These are phyloP conservation scores for Penicillium paneum DNA, from an alignment of 2,329 filamentous ascomycete species.

Conservation along the genomic window DNA sequence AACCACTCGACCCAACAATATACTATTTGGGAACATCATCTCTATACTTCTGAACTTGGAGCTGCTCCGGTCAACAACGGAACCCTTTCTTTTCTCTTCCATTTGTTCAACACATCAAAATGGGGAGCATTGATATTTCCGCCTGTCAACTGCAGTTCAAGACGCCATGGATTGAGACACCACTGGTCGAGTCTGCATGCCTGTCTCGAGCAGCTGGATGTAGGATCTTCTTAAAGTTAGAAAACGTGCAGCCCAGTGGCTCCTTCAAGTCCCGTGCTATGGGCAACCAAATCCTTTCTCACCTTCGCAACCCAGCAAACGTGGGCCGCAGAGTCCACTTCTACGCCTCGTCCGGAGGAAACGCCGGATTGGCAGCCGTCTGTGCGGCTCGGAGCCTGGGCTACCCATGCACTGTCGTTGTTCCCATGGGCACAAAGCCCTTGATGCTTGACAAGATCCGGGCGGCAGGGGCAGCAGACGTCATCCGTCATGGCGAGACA, in stretches of 20 bases:
- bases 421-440: conserved; percentile 63
- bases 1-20: conserved; percentile 7
- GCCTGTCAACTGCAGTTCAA: conserved; percentile 27
- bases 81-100: background rate
- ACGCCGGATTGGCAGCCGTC: conserved; percentile 79
- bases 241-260: conserved; percentile 77
- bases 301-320: conserved; percentile 43
- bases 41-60: conserved; percentile 10
- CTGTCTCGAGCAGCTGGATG: conserved; percentile 70
- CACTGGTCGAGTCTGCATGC: conserved; percentile 63
- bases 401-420: conserved; percentile 69
- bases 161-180: conserved; percentile 67
- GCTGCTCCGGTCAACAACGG: conserved; percentile 1
- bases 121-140: conserved; percentile 37
- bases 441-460: conserved; percentile 70
- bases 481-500: conserved; percentile 65
- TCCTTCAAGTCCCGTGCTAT: conserved; percentile 82
- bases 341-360: conserved; percentile 77
- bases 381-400: conserved; percentile 64
- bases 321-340: conserved; percentile 58
- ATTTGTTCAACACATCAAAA: conserved; percentile 22
- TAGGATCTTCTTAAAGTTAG: conserved; percentile 80
- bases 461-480: conserved; percentile 61
- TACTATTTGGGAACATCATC: conserved; percentile 11
- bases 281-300: conserved; percentile 64